Conservation (phyloP, 371 early-diverging fungal genomes). For the Rhizopus arrhizus region DNA sequence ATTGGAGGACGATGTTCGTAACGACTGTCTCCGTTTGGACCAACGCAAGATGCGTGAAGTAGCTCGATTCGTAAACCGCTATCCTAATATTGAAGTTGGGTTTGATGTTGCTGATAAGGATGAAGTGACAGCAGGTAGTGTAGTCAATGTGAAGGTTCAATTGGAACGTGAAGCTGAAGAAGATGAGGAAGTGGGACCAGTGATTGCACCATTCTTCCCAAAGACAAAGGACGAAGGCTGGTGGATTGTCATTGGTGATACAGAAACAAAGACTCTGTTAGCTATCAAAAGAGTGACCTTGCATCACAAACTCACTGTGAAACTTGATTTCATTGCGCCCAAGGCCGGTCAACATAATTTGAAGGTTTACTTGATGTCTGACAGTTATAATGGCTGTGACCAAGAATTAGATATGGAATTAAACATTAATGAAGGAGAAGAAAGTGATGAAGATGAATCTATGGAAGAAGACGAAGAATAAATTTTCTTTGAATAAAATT, state of each 20-base stretch:
- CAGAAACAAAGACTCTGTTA: slow-evolving; percentile 73
- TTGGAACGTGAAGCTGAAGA: slow-evolving; percentile 83
- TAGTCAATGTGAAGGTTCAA: slow-evolving; percentile 66
- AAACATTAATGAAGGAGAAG: slow-evolving; percentile 66
- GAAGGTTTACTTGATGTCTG: slow-evolving; percentile 91
- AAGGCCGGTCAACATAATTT: slow-evolving; percentile 67
- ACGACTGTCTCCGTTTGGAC: slow-evolving; percentile 65
- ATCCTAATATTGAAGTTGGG: slow-evolving; percentile 88
- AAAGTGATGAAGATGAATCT: slow-evolving; percentile 51
- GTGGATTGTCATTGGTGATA: slow-evolving; percentile 95
- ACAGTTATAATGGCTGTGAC: slow-evolving; percentile 91
- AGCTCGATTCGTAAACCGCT: slow-evolving; percentile 88
- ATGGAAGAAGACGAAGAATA: slow-evolving; percentile 28
- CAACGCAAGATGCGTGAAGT: slow-evolving; percentile 76
- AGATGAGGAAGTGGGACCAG: slow-evolving; percentile 65
- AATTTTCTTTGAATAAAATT: slow-evolving; percentile 3
- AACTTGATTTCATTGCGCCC: slow-evolving; percentile 84
- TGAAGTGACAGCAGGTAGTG: slow-evolving; percentile 60
- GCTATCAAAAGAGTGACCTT: slow-evolving; percentile 90
- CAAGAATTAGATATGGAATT: slow-evolving; percentile 88
- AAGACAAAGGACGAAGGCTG: slow-evolving; percentile 89
- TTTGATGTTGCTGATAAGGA: slow-evolving; percentile 71
- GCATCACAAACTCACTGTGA: slow-evolving; percentile 64
- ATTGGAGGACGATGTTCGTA: slow-evolving; percentile 88
- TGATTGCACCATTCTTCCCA: slow-evolving; percentile 94